Evolutionary conservation across 2,329 filamentous ascomycete species (phyloP).

Genomic region (Stenocarpella maydis): DNA sequence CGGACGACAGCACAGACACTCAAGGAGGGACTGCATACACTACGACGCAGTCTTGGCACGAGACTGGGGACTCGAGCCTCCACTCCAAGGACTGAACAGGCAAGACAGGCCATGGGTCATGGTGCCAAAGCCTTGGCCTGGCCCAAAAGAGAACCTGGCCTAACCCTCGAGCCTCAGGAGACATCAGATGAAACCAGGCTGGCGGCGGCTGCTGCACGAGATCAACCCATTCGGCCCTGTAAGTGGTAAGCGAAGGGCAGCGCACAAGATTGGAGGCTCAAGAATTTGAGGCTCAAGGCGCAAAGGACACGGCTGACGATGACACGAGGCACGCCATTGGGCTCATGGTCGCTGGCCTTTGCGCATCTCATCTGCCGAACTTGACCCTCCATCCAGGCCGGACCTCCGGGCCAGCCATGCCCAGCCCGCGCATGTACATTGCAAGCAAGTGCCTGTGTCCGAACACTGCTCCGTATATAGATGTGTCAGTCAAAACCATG

Average conservation of each 20-base stretch:
- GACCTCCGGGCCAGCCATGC: slow-evolving; percentile 20
- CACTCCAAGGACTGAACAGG: neutral
- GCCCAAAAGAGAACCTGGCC: neutral
- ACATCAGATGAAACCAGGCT: slow-evolving; percentile 35
- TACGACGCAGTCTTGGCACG: neutral
- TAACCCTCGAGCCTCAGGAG: slow-evolving; percentile 14
- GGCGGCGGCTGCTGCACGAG: slow-evolving; percentile 32
- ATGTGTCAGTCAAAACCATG: too few relatives aligned
- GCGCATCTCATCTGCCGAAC: slow-evolving; percentile 22
- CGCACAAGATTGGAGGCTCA: neutral
- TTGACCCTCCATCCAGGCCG: neutral
- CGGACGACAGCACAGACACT: neutral
- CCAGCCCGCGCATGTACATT: too few relatives aligned
- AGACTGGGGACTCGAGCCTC: neutral
- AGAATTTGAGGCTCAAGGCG: neutral
- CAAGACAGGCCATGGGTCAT: neutral
- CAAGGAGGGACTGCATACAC: too few relatives aligned
- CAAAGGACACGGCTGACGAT: neutral
- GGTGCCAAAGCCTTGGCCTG: slow-evolving; percentile 1
- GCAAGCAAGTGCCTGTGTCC: too few relatives aligned
- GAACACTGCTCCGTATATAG: too few relatives aligned
- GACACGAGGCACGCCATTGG: neutral
- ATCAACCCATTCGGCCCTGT: neutral
- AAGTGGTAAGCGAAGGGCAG: neutral
- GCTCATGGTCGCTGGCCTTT: neutral